Evolutionary conservation across 371 early-diverging fungal species (phyloP).

Genomic region (Blakeslea trispora): DNA sequence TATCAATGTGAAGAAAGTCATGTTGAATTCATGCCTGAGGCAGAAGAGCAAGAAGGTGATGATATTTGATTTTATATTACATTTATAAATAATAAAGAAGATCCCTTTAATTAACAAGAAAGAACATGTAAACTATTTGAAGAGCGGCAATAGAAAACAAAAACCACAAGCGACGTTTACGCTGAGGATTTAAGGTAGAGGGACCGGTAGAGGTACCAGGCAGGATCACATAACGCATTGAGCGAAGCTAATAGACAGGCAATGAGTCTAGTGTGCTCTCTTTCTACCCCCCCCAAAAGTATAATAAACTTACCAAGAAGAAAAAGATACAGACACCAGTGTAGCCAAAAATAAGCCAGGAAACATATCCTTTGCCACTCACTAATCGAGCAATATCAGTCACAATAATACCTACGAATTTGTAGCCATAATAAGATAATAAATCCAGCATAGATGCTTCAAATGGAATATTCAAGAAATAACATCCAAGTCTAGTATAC

Average conservation of each 20-base stretch:
- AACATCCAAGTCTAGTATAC: conserved; percentile 83
- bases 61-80: no score
- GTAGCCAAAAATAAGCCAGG: conserved; percentile 74
- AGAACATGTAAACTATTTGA: conserved; percentile 82
- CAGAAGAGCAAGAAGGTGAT: conserved; percentile 51
- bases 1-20: conserved; percentile 43
- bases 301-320: conserved; percentile 35
- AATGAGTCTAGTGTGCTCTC: not conserved
- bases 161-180: conserved; percentile 86
- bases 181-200: conserved; percentile 75
- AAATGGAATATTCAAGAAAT: conserved; percentile 86
- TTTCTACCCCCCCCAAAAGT: no score
- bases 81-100: no score
- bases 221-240: conserved; percentile 86
- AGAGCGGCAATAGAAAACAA: conserved; percentile 82
- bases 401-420: conserved; percentile 84
- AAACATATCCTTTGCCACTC: conserved; percentile 51
- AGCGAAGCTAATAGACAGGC: conserved; percentile 63
- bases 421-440: conserved; percentile 93
- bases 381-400: conserved; percentile 56
- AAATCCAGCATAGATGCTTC: conserved; percentile 89
- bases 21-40: conserved; percentile 58
- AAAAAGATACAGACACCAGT: conserved; percentile 82
- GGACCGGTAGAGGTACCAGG: conserved; percentile 78
- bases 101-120: conserved; percentile 62